Evolutionary conservation across 768 basidiomycete species (phyloP), one percentile per base, ranked within the genome.

Genomic region (Sistotremastrum suecicum): DNA sequence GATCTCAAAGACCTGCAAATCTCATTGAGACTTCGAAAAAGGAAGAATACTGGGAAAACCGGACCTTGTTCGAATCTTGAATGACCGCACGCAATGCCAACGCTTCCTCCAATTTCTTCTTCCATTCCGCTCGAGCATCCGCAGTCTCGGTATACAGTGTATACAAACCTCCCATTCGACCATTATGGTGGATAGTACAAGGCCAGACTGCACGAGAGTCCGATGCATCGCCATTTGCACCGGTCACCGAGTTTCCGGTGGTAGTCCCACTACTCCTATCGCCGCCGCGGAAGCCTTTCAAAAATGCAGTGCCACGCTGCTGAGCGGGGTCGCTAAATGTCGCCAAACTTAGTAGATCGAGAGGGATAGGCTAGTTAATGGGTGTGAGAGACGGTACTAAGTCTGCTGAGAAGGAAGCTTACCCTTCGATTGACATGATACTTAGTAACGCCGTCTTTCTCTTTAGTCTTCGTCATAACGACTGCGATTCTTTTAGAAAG

Each of bases 161-260:
- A 54, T 88, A 84, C 5, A 83, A 69, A 4, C 91, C 92, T 2
- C 91, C 89, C 11, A 82, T 72, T 28, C 91, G 75, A 6, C 89
- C 92, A 45, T 80, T 86, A 63, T 95, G 87, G 56, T 87, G 78
- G 42, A 97, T 71, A 0, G 84, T 90, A 59, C 90, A 80, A 0
- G 94, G 95, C 53, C 75, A 94, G 5, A 91, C 83, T 3, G 73
- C 72, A 9, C 83, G 78, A 7, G 85, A 75, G 59, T 90, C 87
- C 0, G 66, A 61, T 0, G 66, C 63, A 11, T 64, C 56, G 1
- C 72, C 70, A 6, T 67, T 66, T 7, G 45, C 45, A 34, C 31
- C 42, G n/a, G 44, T 29, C 32, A 41, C 37, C 7, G 39, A 35
- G 5, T 40, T 42, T 36, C 61, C 58, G 11, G 59, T 31, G 10